Base-by-base conservation (phyloP, 192 early-diverging fungal genomes). In the Coemansia sp. region DNA sequence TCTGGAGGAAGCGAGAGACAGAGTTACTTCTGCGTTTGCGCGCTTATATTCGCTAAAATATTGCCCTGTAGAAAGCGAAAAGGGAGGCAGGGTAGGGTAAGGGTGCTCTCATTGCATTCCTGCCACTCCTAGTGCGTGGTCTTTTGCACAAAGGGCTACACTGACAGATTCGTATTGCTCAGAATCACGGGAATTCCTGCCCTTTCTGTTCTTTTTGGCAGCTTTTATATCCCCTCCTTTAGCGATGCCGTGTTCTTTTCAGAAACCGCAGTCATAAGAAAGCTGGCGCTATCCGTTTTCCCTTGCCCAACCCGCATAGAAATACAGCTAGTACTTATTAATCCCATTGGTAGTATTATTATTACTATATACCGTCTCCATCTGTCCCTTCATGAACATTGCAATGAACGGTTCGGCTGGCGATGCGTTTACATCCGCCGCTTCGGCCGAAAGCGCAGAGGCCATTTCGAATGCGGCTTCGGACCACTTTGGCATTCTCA, bases 401-500 rank as follows among this genome's bases (percentile, higher is more conserved):
- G 39, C 39, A 42, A 16, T 16, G 14, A 16, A 9, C 39, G 8
- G 39, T 42, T 42, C 8, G 39, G 14, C 14, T 42, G 39, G 14
- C 39, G 49, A 51, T 51, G 25, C 49, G 25, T 25, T 51, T 10
- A 25, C 49, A 24, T 51, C 49, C 11, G 22, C 49, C 9, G 20
- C 49, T 14, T 51, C 49, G 49, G 39, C 68, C 24, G 67, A 25
- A 6, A 53, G 67, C 16, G 20, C 74, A 3, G 34, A 59, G 19
- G 28, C 48, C 18, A 32, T 46, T 4, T 28, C 64, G 11, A 24
- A 61, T 16, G 59, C 57, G 11, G 25, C 36, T 25, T 11, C 46
- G 46, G 55, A 30, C 23, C 20, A 58, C 11, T 70, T 80, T 34
- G 19, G 58, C 10, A 48, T 80, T 24, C 53, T 80, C 5, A 47